A percentile compares a stretch with the other conserved stretches of the same genome.
phyloP scores from a whole-genome alignment of 352 stramenopile species.

The Achlya hypogyna region DNA sequence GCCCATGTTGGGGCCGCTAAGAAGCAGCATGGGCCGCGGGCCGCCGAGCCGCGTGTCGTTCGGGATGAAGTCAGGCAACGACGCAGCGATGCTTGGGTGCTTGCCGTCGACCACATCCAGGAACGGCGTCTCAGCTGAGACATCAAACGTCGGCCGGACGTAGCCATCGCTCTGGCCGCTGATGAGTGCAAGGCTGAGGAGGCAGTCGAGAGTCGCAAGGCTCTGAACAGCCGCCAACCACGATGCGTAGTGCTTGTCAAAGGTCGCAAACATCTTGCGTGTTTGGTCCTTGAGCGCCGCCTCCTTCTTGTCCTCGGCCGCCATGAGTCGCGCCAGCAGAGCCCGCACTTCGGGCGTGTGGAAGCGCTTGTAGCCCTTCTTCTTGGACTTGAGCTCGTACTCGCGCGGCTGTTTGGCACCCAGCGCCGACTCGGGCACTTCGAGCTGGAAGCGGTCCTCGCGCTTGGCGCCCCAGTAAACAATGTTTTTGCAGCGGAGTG shows the following conservation, averaged over 20 bases:
- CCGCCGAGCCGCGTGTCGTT: conserved; percentile 93
- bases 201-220: conserved; percentile 90
- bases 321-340: conserved; percentile 58
- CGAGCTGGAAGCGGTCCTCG: conserved; percentile 88
- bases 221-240: conserved; percentile 93
- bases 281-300: conserved; percentile 84
- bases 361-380: conserved; percentile 90
- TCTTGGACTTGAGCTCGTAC: conserved; percentile 90
- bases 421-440: conserved; percentile 78
- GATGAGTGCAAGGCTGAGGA: conserved; percentile 91
- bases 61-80: conserved; percentile 89
- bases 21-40: conserved; percentile 73
- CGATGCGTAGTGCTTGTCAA: conserved; percentile 87
- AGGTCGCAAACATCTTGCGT: conserved; percentile 92
- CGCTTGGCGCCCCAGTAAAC: conserved; percentile 94
- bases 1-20: conserved; percentile 98
- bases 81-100: conserved; percentile 90
- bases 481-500: conserved; percentile 74
- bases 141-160: conserved; percentile 78
- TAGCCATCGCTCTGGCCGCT: conserved; percentile 90
- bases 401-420: conserved; percentile 88
- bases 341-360: conserved; percentile 82
- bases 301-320: conserved; percentile 72
- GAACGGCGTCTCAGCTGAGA: conserved; percentile 48
- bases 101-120: conserved; percentile 89